Conservation (phyloP, 768 basidiomycete species). For the Suillus tomentosus region DNA sequence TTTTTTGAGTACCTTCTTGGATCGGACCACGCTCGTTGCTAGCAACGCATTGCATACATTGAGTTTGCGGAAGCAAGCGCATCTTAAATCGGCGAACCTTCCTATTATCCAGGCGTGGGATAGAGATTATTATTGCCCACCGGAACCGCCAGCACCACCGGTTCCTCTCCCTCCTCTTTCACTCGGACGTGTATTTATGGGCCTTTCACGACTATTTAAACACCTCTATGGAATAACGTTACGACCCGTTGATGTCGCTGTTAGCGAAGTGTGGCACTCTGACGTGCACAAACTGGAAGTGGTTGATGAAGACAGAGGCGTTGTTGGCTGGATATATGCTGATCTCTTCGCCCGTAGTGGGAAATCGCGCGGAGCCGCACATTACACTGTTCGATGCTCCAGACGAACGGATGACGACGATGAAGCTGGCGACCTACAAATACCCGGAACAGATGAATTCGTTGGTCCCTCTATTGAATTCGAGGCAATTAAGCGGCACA, state of each 20-base stretch:
- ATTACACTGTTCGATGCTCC: conserved; percentile 97
- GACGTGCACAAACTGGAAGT: conserved; percentile 93
- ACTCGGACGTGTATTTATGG: conserved; percentile 89
- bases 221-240: conserved; percentile 86
- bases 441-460: conserved; percentile 40
- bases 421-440: conserved; percentile 57
- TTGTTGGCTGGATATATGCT: conserved; percentile 93
- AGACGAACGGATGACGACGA: conserved; percentile 92
- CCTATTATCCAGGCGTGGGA: conserved; percentile 94
- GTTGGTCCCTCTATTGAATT: conserved; percentile 59
- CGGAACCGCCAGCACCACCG: conserved; percentile 74
- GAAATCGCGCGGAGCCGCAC: conserved; percentile 91
- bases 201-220: conserved; percentile 85
- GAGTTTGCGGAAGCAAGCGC: conserved; percentile 72
- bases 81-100: conserved; percentile 56
- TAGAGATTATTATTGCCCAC: conserved; percentile 89
- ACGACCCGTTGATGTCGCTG: conserved; percentile 63
- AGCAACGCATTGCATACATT: conserved; percentile 68
- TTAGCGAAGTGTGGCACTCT: conserved; percentile 87
- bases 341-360: conserved; percentile 86
- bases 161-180: conserved; percentile 75
- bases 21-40: conserved; percentile 80
- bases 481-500: conserved; percentile 61
- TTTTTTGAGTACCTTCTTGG: conserved; percentile 81
- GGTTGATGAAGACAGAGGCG: conserved; percentile 81